Evolutionary conservation across 306 rosid species (phyloP).

Genomic region (Glycine tomentella): DNA sequence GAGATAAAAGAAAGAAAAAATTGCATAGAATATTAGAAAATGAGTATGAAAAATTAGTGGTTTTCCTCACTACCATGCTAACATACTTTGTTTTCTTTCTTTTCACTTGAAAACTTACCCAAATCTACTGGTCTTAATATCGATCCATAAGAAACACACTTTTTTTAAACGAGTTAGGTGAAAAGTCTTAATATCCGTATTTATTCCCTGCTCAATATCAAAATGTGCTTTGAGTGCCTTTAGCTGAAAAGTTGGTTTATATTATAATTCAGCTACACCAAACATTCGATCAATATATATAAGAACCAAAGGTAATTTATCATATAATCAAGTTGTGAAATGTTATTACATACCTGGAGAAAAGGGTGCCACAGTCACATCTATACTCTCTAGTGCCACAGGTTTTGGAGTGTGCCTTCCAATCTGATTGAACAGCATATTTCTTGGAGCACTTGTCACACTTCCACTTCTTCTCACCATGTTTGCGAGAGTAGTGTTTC

Average conservation of each 20-base stretch:
- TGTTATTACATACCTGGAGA: constrained; percentile 69
- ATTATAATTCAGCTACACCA: not conserved
- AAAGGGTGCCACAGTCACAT: constrained; percentile 81
- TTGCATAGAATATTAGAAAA: not conserved
- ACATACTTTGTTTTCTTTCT: not conserved
- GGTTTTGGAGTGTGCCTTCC: constrained; percentile 76
- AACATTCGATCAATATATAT: constrained; percentile 9
- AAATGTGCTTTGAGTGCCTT: constrained; percentile 1
- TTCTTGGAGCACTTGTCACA: constrained; percentile 73
- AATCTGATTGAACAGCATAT: constrained; percentile 77
- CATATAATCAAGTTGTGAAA: not conserved
- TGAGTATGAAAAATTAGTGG: too few relatives aligned
- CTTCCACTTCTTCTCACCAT: constrained; percentile 78
- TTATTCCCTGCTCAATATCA: not conserved
- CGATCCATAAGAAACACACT: not conserved
- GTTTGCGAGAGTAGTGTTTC: constrained; percentile 71
- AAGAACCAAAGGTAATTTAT: not conserved
- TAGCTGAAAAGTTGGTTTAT: not conserved
- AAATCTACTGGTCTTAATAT: constrained; percentile 6
- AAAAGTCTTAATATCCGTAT: not conserved
- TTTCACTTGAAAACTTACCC: not conserved
- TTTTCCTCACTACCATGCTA: too few relatives aligned
- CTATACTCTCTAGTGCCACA: constrained; percentile 72
- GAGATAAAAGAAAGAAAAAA: too few relatives aligned
- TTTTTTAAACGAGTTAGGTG: not conserved